Conservation (phyloP, 352 stramenopile genomes). For the Globisporangium barbulae region DNA sequence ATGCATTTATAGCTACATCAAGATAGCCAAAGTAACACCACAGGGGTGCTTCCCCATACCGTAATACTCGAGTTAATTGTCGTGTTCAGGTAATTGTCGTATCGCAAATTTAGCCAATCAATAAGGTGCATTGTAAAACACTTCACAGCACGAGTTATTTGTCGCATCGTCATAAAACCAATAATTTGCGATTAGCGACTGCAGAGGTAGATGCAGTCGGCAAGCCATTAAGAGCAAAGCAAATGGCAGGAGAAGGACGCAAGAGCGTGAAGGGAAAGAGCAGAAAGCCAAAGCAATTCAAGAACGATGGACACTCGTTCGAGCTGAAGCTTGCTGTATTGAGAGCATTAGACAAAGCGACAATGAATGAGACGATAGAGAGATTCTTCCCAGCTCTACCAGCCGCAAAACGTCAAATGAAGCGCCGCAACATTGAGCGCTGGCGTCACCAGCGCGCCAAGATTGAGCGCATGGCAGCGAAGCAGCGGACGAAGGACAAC, state of each 20-base stretch:
- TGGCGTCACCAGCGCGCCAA: slow-evolving; percentile 1
- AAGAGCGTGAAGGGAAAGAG: slow-evolving; percentile 3
- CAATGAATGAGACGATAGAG: slow-evolving; percentile 1
- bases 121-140: not conserved
- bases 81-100: not conserved
- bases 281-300: slow-evolving; percentile 6
- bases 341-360: not conserved
- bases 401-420: not conserved
- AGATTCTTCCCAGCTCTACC: not conserved
- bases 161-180: slow-evolving; percentile 3
- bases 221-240: not conserved
- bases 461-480: not conserved
- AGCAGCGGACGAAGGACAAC: not conserved
- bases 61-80: not conserved
- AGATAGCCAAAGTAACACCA: too few species aligned
- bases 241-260: not conserved
- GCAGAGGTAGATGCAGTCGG: not conserved
- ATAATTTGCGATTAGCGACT: not conserved
- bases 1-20: too few species aligned
- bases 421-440: not conserved
- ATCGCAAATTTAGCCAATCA: not conserved
- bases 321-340: slow-evolving; percentile 8
- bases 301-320: slow-evolving; percentile 4
- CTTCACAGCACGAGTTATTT: not conserved
- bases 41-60: too few species aligned